Base-by-base conservation (phyloP, 768 basidiomycete genomes). In the Daedaleopsis sinensis region DNA sequence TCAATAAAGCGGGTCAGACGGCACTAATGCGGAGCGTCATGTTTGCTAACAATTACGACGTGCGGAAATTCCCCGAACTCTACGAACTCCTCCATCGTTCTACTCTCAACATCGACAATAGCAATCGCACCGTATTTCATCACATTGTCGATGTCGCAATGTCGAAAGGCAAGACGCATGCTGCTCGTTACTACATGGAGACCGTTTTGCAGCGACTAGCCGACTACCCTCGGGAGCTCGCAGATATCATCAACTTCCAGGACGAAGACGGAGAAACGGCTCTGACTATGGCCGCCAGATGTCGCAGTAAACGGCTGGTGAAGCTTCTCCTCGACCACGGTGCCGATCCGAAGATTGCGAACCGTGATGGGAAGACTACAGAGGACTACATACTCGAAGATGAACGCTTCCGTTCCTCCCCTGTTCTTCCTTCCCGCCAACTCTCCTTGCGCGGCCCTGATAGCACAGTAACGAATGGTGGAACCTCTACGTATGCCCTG, bases 31-130 rank as follows among this genome's bases (percentile, higher is more conserved):
- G 97, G 16, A 90, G 90, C 69, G 97, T 99, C 68, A 98, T 98
- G 96, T 99, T 98, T 74, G 93, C 94, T 52, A 99, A 99, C 76
- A 99, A 98, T 73, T 99, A 99, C 72, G 97, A 99, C 74, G 91
- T 98, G 50, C 92, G 97, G 66, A 99, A 99, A 74, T 99, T 99
- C 69, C 94, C 95, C 2, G 96, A 98, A 73, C 80, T 99, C 18
- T 98, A 97, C 76, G 96, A 98, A 72, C 84, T 99, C 15, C 77
- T 99, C 38, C 97, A 98, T 70, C 90, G 94, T n/a, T 96, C 96
- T 18, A 98, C 96, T 0, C 89, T 98, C 69, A 98, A 99, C 73
- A 98, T 99, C 76, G 97, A 99, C 80, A 92, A 95, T 73, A 90
- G 88, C 71, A 98, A 98, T 71, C 91, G 96, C 13, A 98, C 96